Conservation (phyloP, 768 basidiomycete genomes). For the Lentinus tigrinus region DNA sequence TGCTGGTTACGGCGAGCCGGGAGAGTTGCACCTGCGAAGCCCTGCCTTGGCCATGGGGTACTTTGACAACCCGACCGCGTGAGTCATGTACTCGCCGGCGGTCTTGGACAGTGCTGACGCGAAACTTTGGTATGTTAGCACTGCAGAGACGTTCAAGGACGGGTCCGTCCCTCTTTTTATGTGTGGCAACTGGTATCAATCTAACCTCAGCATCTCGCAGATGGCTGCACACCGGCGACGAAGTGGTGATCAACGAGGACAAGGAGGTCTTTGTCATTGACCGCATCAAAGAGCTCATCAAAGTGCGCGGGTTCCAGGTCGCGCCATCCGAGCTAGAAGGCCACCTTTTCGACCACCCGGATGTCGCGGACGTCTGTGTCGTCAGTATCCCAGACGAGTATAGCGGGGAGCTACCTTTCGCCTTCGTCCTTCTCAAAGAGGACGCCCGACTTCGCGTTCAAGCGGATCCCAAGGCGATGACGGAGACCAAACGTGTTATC, state of each 20-base stretch:
- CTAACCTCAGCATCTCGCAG: slow-evolving; percentile 42
- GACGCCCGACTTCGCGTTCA: slow-evolving; percentile 37
- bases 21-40: slow-evolving; percentile 52
- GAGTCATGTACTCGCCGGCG: slow-evolving; percentile 24
- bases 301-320: slow-evolving; percentile 50
- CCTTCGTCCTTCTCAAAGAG: slow-evolving; percentile 57
- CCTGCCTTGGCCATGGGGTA: slow-evolving; percentile 45
- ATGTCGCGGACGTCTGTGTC: slow-evolving; percentile 39
- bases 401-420: slow-evolving; percentile 71
- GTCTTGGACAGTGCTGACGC: slow-evolving; percentile 21
- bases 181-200: slow-evolving; percentile 27
- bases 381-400: slow-evolving; percentile 70
- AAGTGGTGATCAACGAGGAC: slow-evolving; percentile 58
- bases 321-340: slow-evolving; percentile 37
- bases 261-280: slow-evolving; percentile 68
- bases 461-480: slow-evolving; percentile 30
- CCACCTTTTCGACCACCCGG: slow-evolving; percentile 37
- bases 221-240: slow-evolving; percentile 72
- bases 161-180: slow-evolving; percentile 38
- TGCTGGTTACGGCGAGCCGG: slow-evolving; percentile 53
- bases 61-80: slow-evolving; percentile 60
- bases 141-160: slow-evolving; percentile 61
- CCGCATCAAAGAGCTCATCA: slow-evolving; percentile 74
- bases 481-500: slow-evolving; percentile 43
- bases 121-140: slow-evolving; percentile 42